Base-by-base conservation (phyloP, 1,284 basidiomycete species). In the Ceratobasidium papillatum region DNA sequence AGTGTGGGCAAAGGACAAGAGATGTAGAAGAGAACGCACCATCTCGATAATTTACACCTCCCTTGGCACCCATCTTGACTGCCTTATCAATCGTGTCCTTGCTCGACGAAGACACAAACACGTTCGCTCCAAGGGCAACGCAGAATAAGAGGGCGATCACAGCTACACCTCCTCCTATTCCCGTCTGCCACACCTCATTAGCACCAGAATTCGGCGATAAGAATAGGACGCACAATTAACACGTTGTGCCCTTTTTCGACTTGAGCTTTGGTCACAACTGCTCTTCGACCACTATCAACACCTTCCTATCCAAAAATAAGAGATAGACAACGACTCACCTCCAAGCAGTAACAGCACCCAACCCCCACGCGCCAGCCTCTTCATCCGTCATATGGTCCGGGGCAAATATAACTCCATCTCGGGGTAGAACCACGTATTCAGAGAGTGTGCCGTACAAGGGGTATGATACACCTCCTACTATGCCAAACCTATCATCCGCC, bases 261-360 rank as follows among this genome's bases (percentile, higher is more conserved):
- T 3, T 84, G 81, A 0, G 87, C 94, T 78, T 94, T 90, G 45
- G 94, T 87, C 49, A 91, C 84, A 0, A 89, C 84, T 0, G 93
- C 91, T 79, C 93, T 94, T 78, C 14, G 12, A 58, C n/a, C 68
- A 36, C 56, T 25, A 9, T 52, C 17, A 17, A n/a, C 19, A 0
- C 52, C n/a, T 17, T 30, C n/a, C 8, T 19, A 27, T 47, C n/a
- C n/a, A n/a, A 34, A 38, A 58, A 68, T 25, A 45, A 43, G 36
- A 66, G 4, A 72, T 36, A 38, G 14, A 9, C n/a, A 8, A 27
- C 77, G 80, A 56, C 69, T 7, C 45, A 92, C 91, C 94, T 89
- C 90, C 93, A 96, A 2, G 94, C 93, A 7, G 94, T 96, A 12
- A 95, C 82, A 0, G 88, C 91, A 0, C 86, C 93, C 1, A 94